Base-by-base conservation (phyloP, 2,329 filamentous ascomycete species). In the Trichoderma cornu-damae region DNA sequence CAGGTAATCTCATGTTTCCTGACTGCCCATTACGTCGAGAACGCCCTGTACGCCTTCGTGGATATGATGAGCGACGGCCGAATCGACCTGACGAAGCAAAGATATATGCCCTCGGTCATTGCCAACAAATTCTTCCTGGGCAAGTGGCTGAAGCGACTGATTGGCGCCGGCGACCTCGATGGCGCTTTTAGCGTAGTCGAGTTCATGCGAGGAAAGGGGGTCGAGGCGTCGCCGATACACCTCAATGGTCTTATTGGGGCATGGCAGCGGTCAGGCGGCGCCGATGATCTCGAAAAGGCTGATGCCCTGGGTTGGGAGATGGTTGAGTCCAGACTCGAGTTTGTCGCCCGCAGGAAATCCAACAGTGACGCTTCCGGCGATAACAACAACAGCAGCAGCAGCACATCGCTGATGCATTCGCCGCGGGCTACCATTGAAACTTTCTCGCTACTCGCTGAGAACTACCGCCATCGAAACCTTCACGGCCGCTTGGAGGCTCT, bases 141-240 rank as follows among this genome's bases (percentile, higher is more conserved):
- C 32, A 92, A 90, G 65, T 96, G 91, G 92, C 80, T 96, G 66
- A 93, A 93, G 71, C 84, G 88, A 49, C 81, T 95, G 7, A 88
- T 95, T 57, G 86, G 86, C 14, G 82, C 85, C 58, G 85, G 84
- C 2, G 82, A 90, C 62, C 73, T 89, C 12, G 81, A 88, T 57
- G 87, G 86, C 2, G 89, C 90, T 3, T 78, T 82, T 52, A 82
- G 83, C 59, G 89, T 95, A 7, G 76, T 94, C 26, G 80, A 87
- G 12, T 79, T 91, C 61, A 93, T 95, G 87, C 83, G 85, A 63
- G 77, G 81, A 52, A 83, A 81, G 64, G 84, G 84, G 1, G 80
- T 91, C 32, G 77, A 78, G 58, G 85, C 89, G 2, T 84, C 88
- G 38, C 77, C 88, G 2, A 86, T 88, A 51, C 89, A 95, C 62